phyloP scores from a whole-genome alignment of 2,329 filamentous ascomycete species.

The Teratosphaeria gauchensis region DNA sequence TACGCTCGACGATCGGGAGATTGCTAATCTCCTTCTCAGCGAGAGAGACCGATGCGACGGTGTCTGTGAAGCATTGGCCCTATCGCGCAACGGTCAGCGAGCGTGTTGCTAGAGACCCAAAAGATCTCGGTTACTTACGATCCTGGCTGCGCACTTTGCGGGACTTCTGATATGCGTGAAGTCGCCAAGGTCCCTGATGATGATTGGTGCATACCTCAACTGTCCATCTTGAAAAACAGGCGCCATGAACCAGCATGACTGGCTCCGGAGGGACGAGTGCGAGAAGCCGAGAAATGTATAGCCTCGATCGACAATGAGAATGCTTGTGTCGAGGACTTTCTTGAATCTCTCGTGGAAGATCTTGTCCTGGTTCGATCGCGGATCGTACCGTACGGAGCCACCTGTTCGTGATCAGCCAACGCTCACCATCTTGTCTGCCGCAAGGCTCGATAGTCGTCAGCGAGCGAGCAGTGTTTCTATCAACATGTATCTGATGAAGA shows the following conservation, averaged over 20 bases:
- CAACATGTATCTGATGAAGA: not conserved
- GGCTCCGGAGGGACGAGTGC: slow-evolving; percentile 63
- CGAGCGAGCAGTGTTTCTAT: not conserved
- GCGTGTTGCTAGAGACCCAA: not conserved
- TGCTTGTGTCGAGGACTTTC: slow-evolving; percentile 46
- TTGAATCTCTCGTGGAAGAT: slow-evolving; percentile 54
- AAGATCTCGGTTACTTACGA: slow-evolving; percentile 16
- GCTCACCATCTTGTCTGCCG: not conserved
- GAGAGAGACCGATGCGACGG: slow-evolving; percentile 52
- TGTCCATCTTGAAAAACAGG: slow-evolving; percentile 31
- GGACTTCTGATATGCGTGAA: slow-evolving; percentile 44
- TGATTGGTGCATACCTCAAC: slow-evolving; percentile 25
- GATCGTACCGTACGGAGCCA: slow-evolving; percentile 50
- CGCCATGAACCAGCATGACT: slow-evolving; percentile 59
- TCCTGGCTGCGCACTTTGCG: slow-evolving; percentile 50
- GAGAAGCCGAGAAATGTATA: slow-evolving; percentile 69
- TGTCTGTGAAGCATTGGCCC: slow-evolving; percentile 65
- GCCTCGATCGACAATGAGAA: slow-evolving; percentile 53
- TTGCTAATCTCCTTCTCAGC: slow-evolving; percentile 21
- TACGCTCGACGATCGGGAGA: slow-evolving; percentile 47
- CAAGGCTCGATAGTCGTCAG: not conserved
- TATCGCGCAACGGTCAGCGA: not conserved
- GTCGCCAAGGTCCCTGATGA: slow-evolving; percentile 40
- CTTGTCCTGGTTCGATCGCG: slow-evolving; percentile 36
- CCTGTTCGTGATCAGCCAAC: slow-evolving; percentile 20